Evolutionary conservation across 2,329 filamentous ascomycete species (phyloP).

Genomic region (Rhynchosporium secalis): DNA sequence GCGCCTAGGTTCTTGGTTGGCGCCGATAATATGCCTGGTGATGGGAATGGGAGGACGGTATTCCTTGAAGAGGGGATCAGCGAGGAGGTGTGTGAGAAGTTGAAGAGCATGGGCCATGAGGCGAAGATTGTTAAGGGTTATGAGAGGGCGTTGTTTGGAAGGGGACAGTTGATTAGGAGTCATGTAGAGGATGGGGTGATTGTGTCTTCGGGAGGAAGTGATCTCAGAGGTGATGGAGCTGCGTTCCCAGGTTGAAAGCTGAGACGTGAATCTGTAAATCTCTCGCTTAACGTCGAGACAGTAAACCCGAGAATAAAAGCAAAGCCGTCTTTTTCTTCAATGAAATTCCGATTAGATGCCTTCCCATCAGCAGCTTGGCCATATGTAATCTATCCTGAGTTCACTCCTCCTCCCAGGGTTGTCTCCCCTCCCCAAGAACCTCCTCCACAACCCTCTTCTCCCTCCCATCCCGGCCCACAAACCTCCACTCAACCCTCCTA

Average conservation of each 20-base stretch:
- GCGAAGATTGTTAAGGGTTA: constrained; percentile 68
- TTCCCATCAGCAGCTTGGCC: too few species aligned
- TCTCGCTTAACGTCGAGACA: too few species aligned
- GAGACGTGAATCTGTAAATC: background rate
- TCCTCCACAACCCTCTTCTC: constrained; percentile 23
- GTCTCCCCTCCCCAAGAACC: constrained; percentile 21
- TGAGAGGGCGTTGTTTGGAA: constrained; percentile 71
- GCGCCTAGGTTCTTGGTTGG: constrained; percentile 89
- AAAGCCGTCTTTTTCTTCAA: too few species aligned
- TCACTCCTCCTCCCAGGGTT: constrained; percentile 31
- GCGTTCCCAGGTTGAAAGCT: constrained; percentile 52
- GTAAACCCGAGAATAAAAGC: too few species aligned
- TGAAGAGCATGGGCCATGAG: constrained; percentile 71
- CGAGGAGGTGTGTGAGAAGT: constrained; percentile 63
- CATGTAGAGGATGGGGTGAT: constrained; percentile 72
- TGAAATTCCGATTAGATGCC: too few species aligned
- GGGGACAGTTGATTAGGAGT: constrained; percentile 82
- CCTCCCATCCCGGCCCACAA: constrained; percentile 1
- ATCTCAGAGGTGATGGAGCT: constrained; percentile 79
- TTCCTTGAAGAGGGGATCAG: constrained; percentile 82
- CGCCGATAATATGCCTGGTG: constrained; percentile 63
- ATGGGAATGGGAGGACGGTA: constrained; percentile 60
- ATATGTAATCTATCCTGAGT: too few species aligned
- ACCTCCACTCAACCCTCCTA: constrained; percentile 15
- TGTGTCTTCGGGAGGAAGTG: constrained; percentile 87